Evolutionary conservation across 2,329 filamentous ascomycete genomes (phyloP).

Genomic region (Escovopsis weberi): DNA sequence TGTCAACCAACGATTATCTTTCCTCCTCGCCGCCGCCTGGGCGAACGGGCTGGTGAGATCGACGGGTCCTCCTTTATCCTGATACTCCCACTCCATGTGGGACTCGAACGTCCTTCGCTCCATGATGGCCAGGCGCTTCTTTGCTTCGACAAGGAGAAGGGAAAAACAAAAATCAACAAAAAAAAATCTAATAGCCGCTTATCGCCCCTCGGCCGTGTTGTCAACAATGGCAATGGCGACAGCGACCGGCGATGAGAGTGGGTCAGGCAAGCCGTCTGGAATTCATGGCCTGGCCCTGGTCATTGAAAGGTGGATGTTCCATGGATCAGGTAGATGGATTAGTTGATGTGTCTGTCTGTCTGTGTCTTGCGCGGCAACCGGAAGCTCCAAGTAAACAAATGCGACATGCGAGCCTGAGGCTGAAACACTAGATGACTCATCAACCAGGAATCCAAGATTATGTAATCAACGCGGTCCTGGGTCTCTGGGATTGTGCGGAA

Average conservation of each 20-base stretch:
- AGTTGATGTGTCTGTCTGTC: too few species aligned
- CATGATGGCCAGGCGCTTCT: constrained; percentile 19
- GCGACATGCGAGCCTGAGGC: too few species aligned
- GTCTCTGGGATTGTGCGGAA: too few species aligned
- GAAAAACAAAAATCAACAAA: neutral
- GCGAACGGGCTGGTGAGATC: constrained; percentile 49
- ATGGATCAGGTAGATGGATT: too few species aligned
- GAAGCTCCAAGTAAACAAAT: constrained; percentile 19
- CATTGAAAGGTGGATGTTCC: too few species aligned
- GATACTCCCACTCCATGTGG: constrained; percentile 55
- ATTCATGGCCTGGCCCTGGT: too few species aligned
- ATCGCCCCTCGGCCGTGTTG: neutral
- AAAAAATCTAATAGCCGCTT: too few species aligned
- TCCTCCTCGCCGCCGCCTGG: constrained; percentile 30
- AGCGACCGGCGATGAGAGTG: too few species aligned
- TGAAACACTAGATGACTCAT: too few species aligned
- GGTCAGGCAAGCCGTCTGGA: too few species aligned
- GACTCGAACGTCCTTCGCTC: constrained; percentile 43
- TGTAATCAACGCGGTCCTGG: constrained; percentile 13
- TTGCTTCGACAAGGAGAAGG: neutral
- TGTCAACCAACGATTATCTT: constrained; percentile 26
- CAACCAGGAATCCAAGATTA: constrained; percentile 8
- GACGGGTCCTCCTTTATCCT: constrained; percentile 37
- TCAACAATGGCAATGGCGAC: neutral
- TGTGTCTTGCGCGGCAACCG: constrained; percentile 11